These are phyloP conservation scores for Rosellinia necatrix DNA, from an alignment of 2,329 filamentous ascomycete species.

Conservation along the genomic window DNA sequence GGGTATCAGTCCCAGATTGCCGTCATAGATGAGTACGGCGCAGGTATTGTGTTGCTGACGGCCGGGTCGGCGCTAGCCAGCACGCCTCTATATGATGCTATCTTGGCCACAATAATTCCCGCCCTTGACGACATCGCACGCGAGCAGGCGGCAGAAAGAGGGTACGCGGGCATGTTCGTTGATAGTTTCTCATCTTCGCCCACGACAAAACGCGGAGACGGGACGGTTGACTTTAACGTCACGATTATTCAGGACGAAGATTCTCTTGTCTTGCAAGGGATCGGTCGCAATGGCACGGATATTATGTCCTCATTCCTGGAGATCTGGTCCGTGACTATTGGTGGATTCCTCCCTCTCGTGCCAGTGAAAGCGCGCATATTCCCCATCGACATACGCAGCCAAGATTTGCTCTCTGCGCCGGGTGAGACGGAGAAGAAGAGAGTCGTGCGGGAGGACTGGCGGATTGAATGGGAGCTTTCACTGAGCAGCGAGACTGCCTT, in stretches of 20 bases:
- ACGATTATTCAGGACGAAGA: background rate
- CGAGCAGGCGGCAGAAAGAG: background rate
- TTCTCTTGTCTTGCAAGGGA: background rate
- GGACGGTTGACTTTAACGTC: background rate
- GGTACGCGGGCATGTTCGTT: constrained; percentile 5
- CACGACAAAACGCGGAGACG: background rate
- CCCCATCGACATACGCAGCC: background rate
- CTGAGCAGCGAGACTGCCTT: background rate
- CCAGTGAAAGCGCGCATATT: constrained; percentile 4
- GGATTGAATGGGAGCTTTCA: constrained; percentile 7
- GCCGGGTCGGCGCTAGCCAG: constrained; percentile 1
- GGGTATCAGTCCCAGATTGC: constrained; percentile 16
- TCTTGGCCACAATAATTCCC: background rate
- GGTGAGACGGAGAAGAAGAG: background rate
- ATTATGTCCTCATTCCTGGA: constrained; percentile 4
- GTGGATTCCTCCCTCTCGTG: background rate
- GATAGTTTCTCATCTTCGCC: background rate
- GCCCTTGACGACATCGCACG: constrained; percentile 6
- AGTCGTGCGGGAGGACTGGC: constrained; percentile 10
- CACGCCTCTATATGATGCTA: background rate
- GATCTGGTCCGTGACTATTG: constrained; percentile 9
- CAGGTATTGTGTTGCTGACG: background rate
- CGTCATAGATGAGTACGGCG: constrained; percentile 11
- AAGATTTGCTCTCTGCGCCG: background rate
- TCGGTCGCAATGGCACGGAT: constrained; percentile 6